Base-by-base conservation (phyloP, 1,284 basidiomycete genomes). In the Trichosporon sp. region DNA sequence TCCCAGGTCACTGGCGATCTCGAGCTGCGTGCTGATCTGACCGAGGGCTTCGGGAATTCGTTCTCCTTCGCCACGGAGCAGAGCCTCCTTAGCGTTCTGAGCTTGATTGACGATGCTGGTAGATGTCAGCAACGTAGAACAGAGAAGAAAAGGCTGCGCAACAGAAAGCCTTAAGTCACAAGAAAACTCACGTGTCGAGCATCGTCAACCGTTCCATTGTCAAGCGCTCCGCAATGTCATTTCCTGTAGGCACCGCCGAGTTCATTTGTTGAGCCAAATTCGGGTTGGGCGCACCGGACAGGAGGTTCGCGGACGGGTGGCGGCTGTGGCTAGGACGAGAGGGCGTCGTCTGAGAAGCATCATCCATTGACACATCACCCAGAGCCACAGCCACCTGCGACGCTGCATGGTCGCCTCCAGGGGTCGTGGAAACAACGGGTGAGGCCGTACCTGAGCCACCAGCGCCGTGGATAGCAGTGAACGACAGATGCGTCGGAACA, bases 21-120 rank as follows among this genome's bases (percentile, higher is more conserved):
- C 80, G 3, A 82, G 76, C 53, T 82, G 79, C 47, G 73, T 75
- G 56, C 75, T 78, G 67, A 82, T 70, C 32, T 78, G 72, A 23
- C 77, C 76, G 1, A 82, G 73, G 32, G 75, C 79, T 12, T 76
- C 74, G 2, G 78, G 79, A 0, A 78, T 73, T 27, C 75, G 74
- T 23, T 75, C 73, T 29, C 79, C 75, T 60, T 78, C 70, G 3
- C 80, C 80, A 6, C 76, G 72, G 3, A 82, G 67, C 18, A 82
- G 56, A 11, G 79, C 80, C 25, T 75, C 74, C 47, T 76, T 78
- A 2, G 80, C 80, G 21, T 66, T 75, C 60, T 80, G 77, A 0
- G 79, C 80, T 18, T 77, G 75, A 65, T 68, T 76, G 21, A 81
- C 75, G 56, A 82, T 82, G 56, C 77, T 80, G 69, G 3, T 47